Conservation (phyloP, 495 filamentous ascomycete genomes). For the Talaromyces borbonicus region DNA sequence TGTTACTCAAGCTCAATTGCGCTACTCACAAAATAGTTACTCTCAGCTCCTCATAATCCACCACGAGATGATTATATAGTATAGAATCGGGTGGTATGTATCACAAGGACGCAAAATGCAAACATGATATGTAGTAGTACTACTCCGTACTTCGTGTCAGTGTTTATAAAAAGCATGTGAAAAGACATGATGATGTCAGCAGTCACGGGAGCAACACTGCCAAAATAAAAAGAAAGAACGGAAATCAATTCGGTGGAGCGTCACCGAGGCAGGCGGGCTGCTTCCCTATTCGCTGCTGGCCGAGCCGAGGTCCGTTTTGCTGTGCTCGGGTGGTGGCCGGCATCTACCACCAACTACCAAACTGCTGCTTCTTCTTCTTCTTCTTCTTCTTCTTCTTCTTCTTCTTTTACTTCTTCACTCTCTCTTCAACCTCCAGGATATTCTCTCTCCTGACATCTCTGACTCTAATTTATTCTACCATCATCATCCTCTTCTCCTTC, state of each 20-base stretch:
- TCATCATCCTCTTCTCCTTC: background rate
- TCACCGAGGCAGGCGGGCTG: conserved; percentile 2
- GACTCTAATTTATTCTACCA: background rate
- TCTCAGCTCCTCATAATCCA: too few species aligned
- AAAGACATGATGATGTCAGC: background rate
- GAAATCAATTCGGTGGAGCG: too few species aligned
- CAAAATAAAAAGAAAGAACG: too few species aligned
- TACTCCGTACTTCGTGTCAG: background rate
- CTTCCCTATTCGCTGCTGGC: background rate
- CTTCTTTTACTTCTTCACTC: conserved; percentile 1
- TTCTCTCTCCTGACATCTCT: background rate
- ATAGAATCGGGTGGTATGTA: background rate
- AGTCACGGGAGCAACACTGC: background rate
- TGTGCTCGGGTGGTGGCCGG: conserved; percentile 25
- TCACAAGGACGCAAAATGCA: background rate
- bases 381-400: conserved; percentile 17
- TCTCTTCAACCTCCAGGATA: background rate
- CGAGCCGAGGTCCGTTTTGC: conserved; percentile 32
- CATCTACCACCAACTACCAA: too few species aligned
- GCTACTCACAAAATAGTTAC: too few species aligned
- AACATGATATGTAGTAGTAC: background rate
- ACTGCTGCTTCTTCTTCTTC: too few species aligned
- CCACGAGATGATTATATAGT: too few species aligned
- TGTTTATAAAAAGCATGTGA: conserved; percentile 2
- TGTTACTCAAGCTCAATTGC: too few species aligned